A percentile compares a stretch with the other conserved stretches of the same genome.
Evolutionary conservation across 768 basidiomycete genomes (phyloP).

Genomic region (Tulasnella sp.): DNA sequence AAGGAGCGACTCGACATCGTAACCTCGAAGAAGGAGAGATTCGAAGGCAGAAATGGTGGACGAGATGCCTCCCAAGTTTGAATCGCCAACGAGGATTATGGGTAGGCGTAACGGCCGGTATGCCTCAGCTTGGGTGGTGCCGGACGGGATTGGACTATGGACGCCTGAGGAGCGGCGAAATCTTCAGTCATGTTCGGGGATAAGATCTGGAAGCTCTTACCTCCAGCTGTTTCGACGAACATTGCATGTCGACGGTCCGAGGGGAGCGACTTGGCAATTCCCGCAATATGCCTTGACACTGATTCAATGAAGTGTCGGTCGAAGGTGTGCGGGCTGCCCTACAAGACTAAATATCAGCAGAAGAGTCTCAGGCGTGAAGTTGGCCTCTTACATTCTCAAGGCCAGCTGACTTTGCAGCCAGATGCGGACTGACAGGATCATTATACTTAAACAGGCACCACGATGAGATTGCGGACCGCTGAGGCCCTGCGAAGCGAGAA

Average conservation of each 20-base stretch:
- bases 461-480: slow-evolving; percentile 52
- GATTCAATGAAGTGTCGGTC: slow-evolving; percentile 69
- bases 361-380: neutral
- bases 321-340: slow-evolving; percentile 40
- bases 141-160: slow-evolving; percentile 84
- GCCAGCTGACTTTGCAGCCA: slow-evolving; percentile 62
- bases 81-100: slow-evolving; percentile 83
- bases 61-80: slow-evolving; percentile 91
- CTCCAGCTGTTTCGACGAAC: slow-evolving; percentile 95
- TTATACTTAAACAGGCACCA: slow-evolving; percentile 82
- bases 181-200: slow-evolving; percentile 8
- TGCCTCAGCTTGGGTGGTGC: slow-evolving; percentile 80
- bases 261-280: slow-evolving; percentile 49
- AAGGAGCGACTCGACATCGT: slow-evolving; percentile 80
- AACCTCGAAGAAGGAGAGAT: slow-evolving; percentile 86
- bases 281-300: slow-evolving; percentile 63
- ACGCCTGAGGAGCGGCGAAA: slow-evolving; percentile 60
- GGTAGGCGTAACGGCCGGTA: slow-evolving; percentile 89
- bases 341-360: neutral
- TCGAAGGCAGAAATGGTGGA: slow-evolving; percentile 92
- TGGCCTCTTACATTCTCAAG: neutral
- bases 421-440: slow-evolving; percentile 91
- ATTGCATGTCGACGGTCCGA: slow-evolving; percentile 53
- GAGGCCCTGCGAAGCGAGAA: slow-evolving; percentile 46
- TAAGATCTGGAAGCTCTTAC: slow-evolving; percentile 52